Base-by-base conservation (phyloP, 2,329 filamentous ascomycete species). In the Talaromyces sp. region DNA sequence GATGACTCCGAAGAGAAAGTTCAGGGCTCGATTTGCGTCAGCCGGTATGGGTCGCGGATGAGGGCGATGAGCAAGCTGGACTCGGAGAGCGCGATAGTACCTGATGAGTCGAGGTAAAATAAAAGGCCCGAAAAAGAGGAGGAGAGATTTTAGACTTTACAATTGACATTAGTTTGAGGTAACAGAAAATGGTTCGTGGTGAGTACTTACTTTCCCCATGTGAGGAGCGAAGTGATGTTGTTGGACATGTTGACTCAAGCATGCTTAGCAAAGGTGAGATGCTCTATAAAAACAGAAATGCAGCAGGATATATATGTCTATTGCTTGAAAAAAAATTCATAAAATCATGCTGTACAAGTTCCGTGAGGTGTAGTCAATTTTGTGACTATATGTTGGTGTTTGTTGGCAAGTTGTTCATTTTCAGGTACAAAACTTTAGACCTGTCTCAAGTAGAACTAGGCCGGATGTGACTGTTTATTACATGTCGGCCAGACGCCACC, bases 1-100 rank as follows among this genome's bases (percentile, higher is more conserved):
- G 54, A 82, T 82, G 68, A 83, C 81, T 70, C 85, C 73, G 76
- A 86, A 84, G 66, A 88, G 73, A 70, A 86, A 72, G 65, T 82
- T 83, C 53, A 83, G 70, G 6, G 79, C 78, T 36, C 76, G 76
- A 40, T 71, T 67, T 27, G 79, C 75, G 36, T 72, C 70, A 13
- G 71, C 53, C 4, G 78, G 75, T 1, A 80, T 69, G 25, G 77
- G 75, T 19, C 76, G 72, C 1, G 78, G 76, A 31, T 76, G 73
- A 8, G 77, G 79, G 22, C 76, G 75, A 62, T 70, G 72, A n/a
- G 74, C 68, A 63, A 77, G 67, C 15, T 75, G 72, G 36, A 73
- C 72, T 51, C 75, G 75, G 15, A 77, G 64, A 36, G 69, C 71
- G 59, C 77, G 77, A 62, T 78, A 78, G 67, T 76, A 74, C 53